A percentile compares a stretch with the other conserved stretches of the same genome.
These are phyloP conservation scores for Carallia pectinifolia DNA, from an alignment of 345 rosid genomes.

Conservation along the genomic window DNA sequence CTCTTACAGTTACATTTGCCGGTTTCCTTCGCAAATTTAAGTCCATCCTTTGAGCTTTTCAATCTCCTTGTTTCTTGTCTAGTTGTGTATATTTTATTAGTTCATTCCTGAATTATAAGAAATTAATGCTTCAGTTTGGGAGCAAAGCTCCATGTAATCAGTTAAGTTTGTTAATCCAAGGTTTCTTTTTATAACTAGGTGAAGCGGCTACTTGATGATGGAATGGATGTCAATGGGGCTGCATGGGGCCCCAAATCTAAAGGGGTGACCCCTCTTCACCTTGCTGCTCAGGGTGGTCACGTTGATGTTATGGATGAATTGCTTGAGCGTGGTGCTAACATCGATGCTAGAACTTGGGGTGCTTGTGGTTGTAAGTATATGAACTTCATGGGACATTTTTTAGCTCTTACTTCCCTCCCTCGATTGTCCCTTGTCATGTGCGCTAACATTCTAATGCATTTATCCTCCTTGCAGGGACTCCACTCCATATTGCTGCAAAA, in stretches of 20 bases:
- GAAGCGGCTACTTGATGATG: conserved; percentile 70
- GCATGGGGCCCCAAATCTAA: conserved; percentile 92
- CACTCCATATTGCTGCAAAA: conserved; percentile 87
- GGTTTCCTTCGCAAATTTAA: too few relatives aligned
- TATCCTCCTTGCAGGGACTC: conserved; percentile 59
- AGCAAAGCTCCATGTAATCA: not conserved
- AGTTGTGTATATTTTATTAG: not conserved
- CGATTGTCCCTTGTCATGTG: not conserved
- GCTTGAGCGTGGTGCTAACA: conserved; percentile 90
- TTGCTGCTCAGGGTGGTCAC: conserved; percentile 97
- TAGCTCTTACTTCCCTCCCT: not conserved
- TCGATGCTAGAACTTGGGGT: conserved; percentile 92
- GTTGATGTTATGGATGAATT: conserved; percentile 84
- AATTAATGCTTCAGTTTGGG: too few relatives aligned
- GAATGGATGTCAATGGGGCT: conserved; percentile 74
- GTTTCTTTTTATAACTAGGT: conserved; percentile 39
- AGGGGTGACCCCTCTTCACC: conserved; percentile 91
- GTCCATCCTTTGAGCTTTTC: too few relatives aligned
- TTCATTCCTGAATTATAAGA: too few relatives aligned
- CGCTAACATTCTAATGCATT: not conserved
- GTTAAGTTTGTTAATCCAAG: conserved; percentile 5
- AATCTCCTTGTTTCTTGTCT: too few relatives aligned
- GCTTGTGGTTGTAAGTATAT: conserved; percentile 75
- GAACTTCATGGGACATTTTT: not conserved
- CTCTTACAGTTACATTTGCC: not conserved